Conservation (phyloP, 805 yeast species). For the Yarrowia bubula region DNA sequence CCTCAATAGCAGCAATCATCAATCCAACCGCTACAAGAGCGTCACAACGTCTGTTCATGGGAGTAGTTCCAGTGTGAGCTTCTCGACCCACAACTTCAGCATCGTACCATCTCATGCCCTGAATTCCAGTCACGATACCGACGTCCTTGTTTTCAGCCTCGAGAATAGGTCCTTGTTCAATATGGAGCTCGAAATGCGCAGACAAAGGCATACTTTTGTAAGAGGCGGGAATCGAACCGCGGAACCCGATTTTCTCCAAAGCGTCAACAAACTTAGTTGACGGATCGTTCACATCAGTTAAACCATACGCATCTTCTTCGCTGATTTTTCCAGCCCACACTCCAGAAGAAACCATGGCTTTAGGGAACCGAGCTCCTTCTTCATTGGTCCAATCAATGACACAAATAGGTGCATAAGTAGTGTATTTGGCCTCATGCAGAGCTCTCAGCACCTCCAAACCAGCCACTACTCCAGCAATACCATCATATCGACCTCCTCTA, state of each 20-base stretch:
- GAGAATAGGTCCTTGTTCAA: conserved; percentile 73
- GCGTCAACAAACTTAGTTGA: conserved; percentile 54
- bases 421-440: conserved; percentile 54
- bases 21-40: conserved; percentile 58
- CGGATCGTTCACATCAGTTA: conserved; percentile 54
- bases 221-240: conserved; percentile 52
- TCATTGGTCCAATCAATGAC: conserved; percentile 72
- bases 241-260: conserved; percentile 59
- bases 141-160: conserved; percentile 55
- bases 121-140: conserved; percentile 67
- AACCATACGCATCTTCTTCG: conserved; percentile 50
- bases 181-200: conserved; percentile 72
- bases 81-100: conserved; percentile 60
- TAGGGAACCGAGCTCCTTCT: conserved; percentile 77
- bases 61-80: conserved; percentile 74
- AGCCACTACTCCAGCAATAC: conserved; percentile 64
- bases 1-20: conserved; percentile 56
- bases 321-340: conserved; percentile 60
- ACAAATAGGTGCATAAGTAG: conserved; percentile 66
- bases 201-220: conserved; percentile 54
- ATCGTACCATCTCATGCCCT: conserved; percentile 62
- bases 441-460: conserved; percentile 69
- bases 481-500: conserved; percentile 75
- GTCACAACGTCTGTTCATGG: conserved; percentile 58
- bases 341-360: conserved; percentile 61